Evolutionary conservation across 176 grass and related monocot genomes (phyloP), one percentile per base, ranked within the genome.

Genomic region (Musa acuminata): DNA sequence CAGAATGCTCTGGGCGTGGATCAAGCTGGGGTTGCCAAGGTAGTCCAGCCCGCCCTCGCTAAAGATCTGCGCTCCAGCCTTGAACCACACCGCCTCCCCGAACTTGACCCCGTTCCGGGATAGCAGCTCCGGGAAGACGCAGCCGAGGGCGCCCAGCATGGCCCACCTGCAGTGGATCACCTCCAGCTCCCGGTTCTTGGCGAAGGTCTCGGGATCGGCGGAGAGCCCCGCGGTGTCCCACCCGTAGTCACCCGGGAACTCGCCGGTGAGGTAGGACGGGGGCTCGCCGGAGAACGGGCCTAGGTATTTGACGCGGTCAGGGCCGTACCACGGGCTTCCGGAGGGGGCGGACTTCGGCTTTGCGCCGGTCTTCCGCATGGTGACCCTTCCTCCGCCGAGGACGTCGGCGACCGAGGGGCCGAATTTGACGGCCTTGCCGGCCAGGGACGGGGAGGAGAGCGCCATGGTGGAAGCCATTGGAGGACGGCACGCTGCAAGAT

Each of bases 61-160:
- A 73, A 96, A 96, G 71, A 96, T 96, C 49, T 96, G 92, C 3
- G 92, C 72, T 0, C 92, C 92, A 0, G 86, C 92, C 82, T 96
- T 96, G 89, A 96, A 96, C 92, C 92, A 96, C 19, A 96, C 89
- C 0, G 92, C 92, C 92, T 96, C 89, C 62, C 89, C 86, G 68
- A 96, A 96, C 35, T 43, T 43, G 35, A 43, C 35, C 35, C 35
- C 35, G 35, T 43, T 43, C 35, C 35, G 35, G 35, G 35, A 3
- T 43, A 43, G 35, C 35, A 43, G 35, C 35, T 43, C 35, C 4
- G 35, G 35, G 35, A 43, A 43, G 35, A 43, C 35, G 35, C 35
- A 43, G 3, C 35, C 35, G 3, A 43, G 35, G 35, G 35, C 35
- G 35, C 35, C 35, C 35, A 43, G 35, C 35, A 43, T 43, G 35